Percentiles rank a stretch among this genome's conserved stretches.
Conservation (phyloP, 2,329 filamentous ascomycete genomes). For the Aspergillus flavus region DNA sequence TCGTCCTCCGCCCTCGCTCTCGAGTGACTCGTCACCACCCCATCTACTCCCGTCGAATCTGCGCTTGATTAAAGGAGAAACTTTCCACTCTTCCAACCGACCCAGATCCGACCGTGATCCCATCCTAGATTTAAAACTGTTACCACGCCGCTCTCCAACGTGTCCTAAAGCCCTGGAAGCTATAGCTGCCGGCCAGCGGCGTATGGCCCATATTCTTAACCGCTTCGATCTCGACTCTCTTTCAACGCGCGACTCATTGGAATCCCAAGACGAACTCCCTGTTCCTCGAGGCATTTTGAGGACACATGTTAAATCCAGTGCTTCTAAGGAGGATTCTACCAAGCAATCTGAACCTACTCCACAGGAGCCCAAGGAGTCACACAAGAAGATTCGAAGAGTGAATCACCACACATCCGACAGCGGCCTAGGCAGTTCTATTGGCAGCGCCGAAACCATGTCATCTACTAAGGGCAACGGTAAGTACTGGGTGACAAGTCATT, state of each 20-base stretch:
- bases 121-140: slow-evolving; percentile 47
- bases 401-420: slow-evolving; percentile 81
- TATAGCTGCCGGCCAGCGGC: slow-evolving; percentile 68
- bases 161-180: slow-evolving; percentile 60
- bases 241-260: slow-evolving; percentile 43
- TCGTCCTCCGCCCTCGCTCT: not conserved
- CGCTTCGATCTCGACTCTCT: slow-evolving; percentile 65
- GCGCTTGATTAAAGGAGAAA: slow-evolving; percentile 70
- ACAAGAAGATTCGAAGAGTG: slow-evolving; percentile 15
- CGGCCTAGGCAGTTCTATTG: slow-evolving; percentile 81
- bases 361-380: slow-evolving; percentile 39
- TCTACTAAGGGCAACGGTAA: slow-evolving; percentile 47
- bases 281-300: slow-evolving; percentile 63
- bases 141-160: slow-evolving; percentile 69
- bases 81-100: slow-evolving; percentile 55
- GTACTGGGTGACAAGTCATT: slow-evolving; percentile 40
- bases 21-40: slow-evolving; percentile 25
- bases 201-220: slow-evolving; percentile 67
- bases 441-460: slow-evolving; percentile 53
- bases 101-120: slow-evolving; percentile 46
- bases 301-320: slow-evolving; percentile 55
- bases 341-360: slow-evolving; percentile 22
- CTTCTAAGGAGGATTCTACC: slow-evolving; percentile 35
- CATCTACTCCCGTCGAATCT: slow-evolving; percentile 37
- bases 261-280: slow-evolving; percentile 60